Conservation (phyloP, 495 filamentous ascomycete species). For the Aspergillus homomorphus region DNA sequence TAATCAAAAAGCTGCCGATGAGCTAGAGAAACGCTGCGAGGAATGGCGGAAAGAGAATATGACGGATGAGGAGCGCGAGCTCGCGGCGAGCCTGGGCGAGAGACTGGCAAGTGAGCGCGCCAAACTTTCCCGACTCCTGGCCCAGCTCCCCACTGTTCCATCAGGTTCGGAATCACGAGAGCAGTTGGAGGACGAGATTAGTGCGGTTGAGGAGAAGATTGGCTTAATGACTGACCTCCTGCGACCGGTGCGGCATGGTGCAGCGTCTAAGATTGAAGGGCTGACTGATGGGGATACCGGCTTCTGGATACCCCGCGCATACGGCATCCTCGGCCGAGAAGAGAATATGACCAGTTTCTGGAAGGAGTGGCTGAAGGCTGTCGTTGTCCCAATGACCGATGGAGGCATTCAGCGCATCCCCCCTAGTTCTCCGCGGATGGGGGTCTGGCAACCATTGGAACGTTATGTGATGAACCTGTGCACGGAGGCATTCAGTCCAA, state of each 20-base stretch:
- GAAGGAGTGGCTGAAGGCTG: constrained; percentile 96
- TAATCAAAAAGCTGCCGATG: constrained; percentile 73
- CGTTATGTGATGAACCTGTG: constrained; percentile 97
- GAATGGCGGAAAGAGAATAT: constrained; percentile 93
- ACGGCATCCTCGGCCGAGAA: constrained; percentile 89
- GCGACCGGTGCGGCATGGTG: constrained; percentile 86
- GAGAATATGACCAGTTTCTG: constrained; percentile 83
- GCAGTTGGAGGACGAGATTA: constrained; percentile 86
- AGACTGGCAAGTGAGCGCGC: constrained; percentile 85
- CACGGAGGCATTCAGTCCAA: constrained; percentile 87
- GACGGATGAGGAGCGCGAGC: constrained; percentile 90
- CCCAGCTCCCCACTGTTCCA: constrained; percentile 71
- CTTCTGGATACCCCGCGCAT: constrained; percentile 93
- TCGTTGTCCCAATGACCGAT: constrained; percentile 92
- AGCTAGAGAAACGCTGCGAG: constrained; percentile 88
- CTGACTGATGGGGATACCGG: constrained; percentile 94
- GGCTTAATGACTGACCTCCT: constrained; percentile 93
- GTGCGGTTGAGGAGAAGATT: constrained; percentile 95
- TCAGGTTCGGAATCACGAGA: constrained; percentile 82
- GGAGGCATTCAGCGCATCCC: constrained; percentile 79
- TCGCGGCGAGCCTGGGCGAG: constrained; percentile 89
- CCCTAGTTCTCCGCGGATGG: constrained; percentile 82
- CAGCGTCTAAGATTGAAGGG: constrained; percentile 95
- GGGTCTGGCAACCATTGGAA: constrained; percentile 95
- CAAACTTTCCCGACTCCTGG: constrained; percentile 81